Evolutionary conservation across 2,329 filamentous ascomycete genomes (phyloP), one percentile per base, ranked within the genome.

Genomic region (Colletotrichum acutatum): DNA sequence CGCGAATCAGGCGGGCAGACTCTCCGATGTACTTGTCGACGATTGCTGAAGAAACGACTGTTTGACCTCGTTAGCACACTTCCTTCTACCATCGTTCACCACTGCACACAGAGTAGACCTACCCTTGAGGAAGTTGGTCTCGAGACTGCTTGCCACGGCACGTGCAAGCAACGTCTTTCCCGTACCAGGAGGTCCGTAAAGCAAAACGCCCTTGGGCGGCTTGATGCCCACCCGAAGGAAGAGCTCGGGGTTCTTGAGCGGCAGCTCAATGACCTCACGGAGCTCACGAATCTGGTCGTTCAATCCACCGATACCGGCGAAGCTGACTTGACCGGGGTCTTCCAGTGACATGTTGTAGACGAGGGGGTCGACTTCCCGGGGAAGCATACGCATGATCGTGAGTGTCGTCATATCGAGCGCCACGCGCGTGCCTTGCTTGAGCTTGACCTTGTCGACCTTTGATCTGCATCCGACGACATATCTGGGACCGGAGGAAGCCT

Each of bases 311-410:
- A 99, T 99, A 78, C 97, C 97, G 53, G 93, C 96, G 84, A 99
- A 99, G 87, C 94, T 98, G 84, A 99, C 93, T 84, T 98, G 96
- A 6, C 97, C 97, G 0, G 97, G 97, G 82, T 99, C 97, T 84
- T 99, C 97, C 78, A 99, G 86, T 24, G 97, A 99, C 97, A 99
- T 99, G 88, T 99, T 99, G 90, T 99, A 99, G 78, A 99, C 97
- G 77, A 99, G 89, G 24, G 97, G 97, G 81, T 99, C 97, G 81
- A 99, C 97, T 87, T 99, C 97, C 83, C 97, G 93, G 73, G 97
- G 97, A 59, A 99, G 89, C 97, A 99, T 99, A 80, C 97, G 94
- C 97, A 99, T 99, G 84, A 99, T 99, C 74, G 97, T 99, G 78
- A 99, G 93, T 24, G 97, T 99, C 64, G 97, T 99, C 97, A 99